Percentiles rank a stretch among this genome's conserved stretches.
phyloP scores from a whole-genome alignment of 2,329 filamentous ascomycete genomes.

The Blumeria graminis region DNA sequence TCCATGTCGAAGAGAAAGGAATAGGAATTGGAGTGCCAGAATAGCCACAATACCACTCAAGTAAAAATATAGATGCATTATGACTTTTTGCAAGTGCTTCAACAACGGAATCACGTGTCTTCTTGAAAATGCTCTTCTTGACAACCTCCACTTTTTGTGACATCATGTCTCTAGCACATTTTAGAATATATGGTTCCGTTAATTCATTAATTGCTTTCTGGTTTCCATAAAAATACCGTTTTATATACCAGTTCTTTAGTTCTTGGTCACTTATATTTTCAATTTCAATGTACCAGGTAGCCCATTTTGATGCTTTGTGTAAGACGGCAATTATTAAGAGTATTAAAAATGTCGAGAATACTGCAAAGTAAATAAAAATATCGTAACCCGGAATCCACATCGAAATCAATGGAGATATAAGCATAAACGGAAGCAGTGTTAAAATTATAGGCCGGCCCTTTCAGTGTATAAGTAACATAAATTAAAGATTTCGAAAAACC shows the following conservation, averaged over 20 bases:
- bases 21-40: constrained; percentile 25
- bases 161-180: constrained; percentile 7
- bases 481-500: neutral
- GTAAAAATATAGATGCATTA: constrained; percentile 9
- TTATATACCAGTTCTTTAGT: constrained; percentile 4
- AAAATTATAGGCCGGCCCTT: constrained; percentile 5
- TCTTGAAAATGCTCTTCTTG: constrained; percentile 3
- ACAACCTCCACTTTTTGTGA: constrained; percentile 3
- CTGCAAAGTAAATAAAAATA: constrained; percentile 5
- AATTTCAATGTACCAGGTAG: constrained; percentile 5
- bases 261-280: constrained; percentile 3
- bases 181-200: constrained; percentile 7
- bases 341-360: constrained; percentile 5
- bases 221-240: constrained; percentile 4
- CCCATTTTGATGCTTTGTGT: constrained; percentile 4
- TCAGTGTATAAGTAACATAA: neutral
- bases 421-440: constrained; percentile 4
- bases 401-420: constrained; percentile 5
- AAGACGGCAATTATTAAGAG: constrained; percentile 4
- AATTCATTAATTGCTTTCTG: constrained; percentile 3
- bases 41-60: constrained; percentile 25
- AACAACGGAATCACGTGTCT: constrained; percentile 4
- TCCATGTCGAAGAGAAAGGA: constrained; percentile 28
- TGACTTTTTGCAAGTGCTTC: constrained; percentile 22
- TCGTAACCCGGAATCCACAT: constrained; percentile 4